Evolutionary conservation across 257 asterid genomes (phyloP).

Genomic region (Solanum chmielewskii): DNA sequence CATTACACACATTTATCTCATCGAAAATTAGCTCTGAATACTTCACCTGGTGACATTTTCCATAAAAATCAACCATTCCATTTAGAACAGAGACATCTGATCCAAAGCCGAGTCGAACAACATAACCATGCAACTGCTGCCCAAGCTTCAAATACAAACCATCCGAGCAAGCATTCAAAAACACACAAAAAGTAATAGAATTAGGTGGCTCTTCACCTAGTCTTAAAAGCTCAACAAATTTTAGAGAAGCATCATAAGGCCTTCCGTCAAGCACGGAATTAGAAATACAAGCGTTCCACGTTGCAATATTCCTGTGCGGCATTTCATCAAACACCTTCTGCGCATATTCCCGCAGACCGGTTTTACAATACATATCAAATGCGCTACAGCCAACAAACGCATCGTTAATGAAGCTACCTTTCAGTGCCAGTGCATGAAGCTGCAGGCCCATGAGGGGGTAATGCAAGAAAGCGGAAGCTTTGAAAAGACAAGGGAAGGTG

Average conservation of each 20-base stretch:
- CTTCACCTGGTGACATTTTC: constrained; percentile 42
- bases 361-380: constrained; percentile 63
- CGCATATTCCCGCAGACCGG: constrained; percentile 27
- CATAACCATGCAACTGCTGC: constrained; percentile 52
- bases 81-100: constrained; percentile 50
- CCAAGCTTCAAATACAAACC: constrained; percentile 41
- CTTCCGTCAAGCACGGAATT: constrained; percentile 51
- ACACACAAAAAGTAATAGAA: constrained; percentile 68
- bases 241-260: constrained; percentile 30
- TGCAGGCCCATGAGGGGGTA: constrained; percentile 45
- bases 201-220: constrained; percentile 39
- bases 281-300: constrained; percentile 77
- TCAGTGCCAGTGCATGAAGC: constrained; percentile 55
- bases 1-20: constrained; percentile 34
- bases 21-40: constrained; percentile 46
- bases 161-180: constrained; percentile 72
- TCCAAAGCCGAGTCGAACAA: constrained; percentile 44
- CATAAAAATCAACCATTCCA: constrained; percentile 76
- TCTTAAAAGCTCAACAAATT: constrained; percentile 39
- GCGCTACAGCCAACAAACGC: constrained; percentile 80
- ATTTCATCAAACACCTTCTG: constrained; percentile 65
- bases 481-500: constrained; percentile 80
- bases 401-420: constrained; percentile 29
- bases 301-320: constrained; percentile 54
- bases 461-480: constrained; percentile 46